These are phyloP conservation scores for Dovyalis caffra DNA, from an alignment of 345 rosid genomes.

Conservation along the genomic window DNA sequence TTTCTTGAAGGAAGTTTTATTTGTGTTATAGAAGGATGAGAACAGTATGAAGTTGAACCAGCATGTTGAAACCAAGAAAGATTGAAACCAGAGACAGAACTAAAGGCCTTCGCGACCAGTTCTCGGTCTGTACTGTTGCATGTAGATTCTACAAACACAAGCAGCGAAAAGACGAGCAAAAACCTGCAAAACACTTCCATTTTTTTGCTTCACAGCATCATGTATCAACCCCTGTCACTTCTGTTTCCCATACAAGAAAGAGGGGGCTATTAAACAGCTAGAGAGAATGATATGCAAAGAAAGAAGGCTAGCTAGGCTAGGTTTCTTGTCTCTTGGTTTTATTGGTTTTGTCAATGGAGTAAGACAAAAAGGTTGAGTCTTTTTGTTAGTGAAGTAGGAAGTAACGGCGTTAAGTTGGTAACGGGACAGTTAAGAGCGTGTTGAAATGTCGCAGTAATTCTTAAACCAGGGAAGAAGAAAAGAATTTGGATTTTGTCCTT, in stretches of 20 bases:
- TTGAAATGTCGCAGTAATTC: too few relatives aligned
- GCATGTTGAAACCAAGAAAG: slow-evolving; percentile 45
- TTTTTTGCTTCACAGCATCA: slow-evolving; percentile 8
- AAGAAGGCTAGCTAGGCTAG: neutral
- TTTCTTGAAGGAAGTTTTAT: slow-evolving; percentile 56
- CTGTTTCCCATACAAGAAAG: slow-evolving; percentile 26
- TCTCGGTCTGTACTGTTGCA: slow-evolving; percentile 40
- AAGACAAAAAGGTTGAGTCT: neutral
- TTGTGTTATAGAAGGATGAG: slow-evolving; percentile 30
- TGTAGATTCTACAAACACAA: slow-evolving; percentile 46
- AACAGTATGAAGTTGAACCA: slow-evolving; percentile 38
- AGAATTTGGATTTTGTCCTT: neutral
- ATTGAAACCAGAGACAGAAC: slow-evolving; percentile 65
- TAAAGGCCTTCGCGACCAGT: slow-evolving; percentile 57
- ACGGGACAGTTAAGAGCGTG: neutral
- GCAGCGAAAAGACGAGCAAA: slow-evolving; percentile 36
- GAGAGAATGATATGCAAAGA: neutral
- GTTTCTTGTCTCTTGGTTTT: neutral
- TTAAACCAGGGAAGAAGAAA: neutral
- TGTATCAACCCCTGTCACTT: neutral
- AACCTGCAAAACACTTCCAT: slow-evolving; percentile 31
- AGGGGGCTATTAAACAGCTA: neutral
- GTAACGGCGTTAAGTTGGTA: slow-evolving; percentile 13
- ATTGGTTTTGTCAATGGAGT: neutral
- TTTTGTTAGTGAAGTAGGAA: slow-evolving; percentile 7